These are phyloP conservation scores for Nakataea oryzae DNA, from an alignment of 2,329 filamentous ascomycete species.

Conservation along the genomic window DNA sequence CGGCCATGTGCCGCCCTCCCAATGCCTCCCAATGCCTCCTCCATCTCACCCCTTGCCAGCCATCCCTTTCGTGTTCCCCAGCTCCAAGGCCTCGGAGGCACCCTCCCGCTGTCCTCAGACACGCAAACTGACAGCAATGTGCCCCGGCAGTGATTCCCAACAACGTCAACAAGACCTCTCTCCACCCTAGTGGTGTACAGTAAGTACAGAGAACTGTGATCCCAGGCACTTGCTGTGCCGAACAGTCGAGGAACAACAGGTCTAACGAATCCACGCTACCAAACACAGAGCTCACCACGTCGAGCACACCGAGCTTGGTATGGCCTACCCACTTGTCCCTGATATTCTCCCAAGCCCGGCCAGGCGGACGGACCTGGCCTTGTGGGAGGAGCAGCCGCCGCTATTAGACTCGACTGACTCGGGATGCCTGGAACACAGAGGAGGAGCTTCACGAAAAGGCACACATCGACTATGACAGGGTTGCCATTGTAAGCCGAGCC, in stretches of 20 bases:
- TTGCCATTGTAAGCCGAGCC: constrained; percentile 73
- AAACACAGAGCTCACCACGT: constrained; percentile 53
- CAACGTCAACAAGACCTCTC: constrained; percentile 79
- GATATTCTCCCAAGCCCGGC: neutral
- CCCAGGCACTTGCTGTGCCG: too few relatives aligned
- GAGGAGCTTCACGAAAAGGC: constrained; percentile 95
- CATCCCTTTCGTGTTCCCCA: neutral
- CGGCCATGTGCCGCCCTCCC: neutral
- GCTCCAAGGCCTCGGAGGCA: neutral
- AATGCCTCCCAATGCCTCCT: constrained; percentile 16
- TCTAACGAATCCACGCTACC: constrained; percentile 1
- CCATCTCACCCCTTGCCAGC: neutral
- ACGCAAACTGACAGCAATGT: constrained; percentile 5
- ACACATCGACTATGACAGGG: constrained; percentile 98
- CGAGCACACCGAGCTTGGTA: constrained; percentile 87
- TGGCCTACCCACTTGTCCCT: neutral
- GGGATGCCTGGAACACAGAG: constrained; percentile 32
- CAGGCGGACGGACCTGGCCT: too few relatives aligned
- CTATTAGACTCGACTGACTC: neutral
- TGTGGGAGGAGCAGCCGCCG: neutral
- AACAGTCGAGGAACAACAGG: neutral
- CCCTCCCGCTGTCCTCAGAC: neutral
- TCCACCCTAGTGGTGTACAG: constrained; percentile 86
- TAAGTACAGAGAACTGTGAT: constrained; percentile 40
- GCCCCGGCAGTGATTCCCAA: constrained; percentile 36